These are phyloP conservation scores for Lachnellula occidentalis DNA, from an alignment of 2,329 filamentous ascomycete species.

Conservation along the genomic window DNA sequence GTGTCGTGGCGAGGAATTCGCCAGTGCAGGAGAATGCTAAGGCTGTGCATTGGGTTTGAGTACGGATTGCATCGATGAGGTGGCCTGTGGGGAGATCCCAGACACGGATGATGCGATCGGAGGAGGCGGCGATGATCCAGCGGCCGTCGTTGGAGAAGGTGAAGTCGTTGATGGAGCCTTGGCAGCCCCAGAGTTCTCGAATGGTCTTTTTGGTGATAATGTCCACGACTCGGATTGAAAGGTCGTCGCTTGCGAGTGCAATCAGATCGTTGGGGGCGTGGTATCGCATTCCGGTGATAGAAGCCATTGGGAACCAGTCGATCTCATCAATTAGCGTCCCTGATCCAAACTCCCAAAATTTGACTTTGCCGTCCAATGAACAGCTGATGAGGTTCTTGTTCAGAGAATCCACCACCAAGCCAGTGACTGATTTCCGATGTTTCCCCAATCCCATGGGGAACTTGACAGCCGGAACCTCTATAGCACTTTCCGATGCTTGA, in stretches of 20 bases:
- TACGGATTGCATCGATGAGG: conserved; percentile 83
- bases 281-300: conserved; percentile 72
- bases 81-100: conserved; percentile 97
- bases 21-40: conserved; percentile 85
- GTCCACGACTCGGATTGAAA: conserved; percentile 83
- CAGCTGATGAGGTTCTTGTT: conserved; percentile 84
- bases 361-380: conserved; percentile 83
- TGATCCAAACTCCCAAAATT: conserved; percentile 95
- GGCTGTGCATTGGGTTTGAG: conserved; percentile 73
- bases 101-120: conserved; percentile 73
- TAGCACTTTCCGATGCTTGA: conserved; percentile 28
- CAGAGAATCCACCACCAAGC: conserved; percentile 80
- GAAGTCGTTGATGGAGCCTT: conserved; percentile 69
- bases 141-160: conserved; percentile 89
- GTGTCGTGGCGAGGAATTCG: conserved; percentile 88
- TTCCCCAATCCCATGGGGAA: conserved; percentile 52
- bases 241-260: conserved; percentile 83
- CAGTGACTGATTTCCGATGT: conserved; percentile 78
- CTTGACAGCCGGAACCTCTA: conserved; percentile 15
- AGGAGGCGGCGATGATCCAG: conserved; percentile 86
- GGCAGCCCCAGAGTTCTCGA: conserved; percentile 84
- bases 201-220: conserved; percentile 86
- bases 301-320: conserved; percentile 73
- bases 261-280: conserved; percentile 79
- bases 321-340: conserved; percentile 76